Evolutionary conservation across 2,329 filamentous ascomycete genomes (phyloP).

Genomic region (Hypomyces rosellus): DNA sequence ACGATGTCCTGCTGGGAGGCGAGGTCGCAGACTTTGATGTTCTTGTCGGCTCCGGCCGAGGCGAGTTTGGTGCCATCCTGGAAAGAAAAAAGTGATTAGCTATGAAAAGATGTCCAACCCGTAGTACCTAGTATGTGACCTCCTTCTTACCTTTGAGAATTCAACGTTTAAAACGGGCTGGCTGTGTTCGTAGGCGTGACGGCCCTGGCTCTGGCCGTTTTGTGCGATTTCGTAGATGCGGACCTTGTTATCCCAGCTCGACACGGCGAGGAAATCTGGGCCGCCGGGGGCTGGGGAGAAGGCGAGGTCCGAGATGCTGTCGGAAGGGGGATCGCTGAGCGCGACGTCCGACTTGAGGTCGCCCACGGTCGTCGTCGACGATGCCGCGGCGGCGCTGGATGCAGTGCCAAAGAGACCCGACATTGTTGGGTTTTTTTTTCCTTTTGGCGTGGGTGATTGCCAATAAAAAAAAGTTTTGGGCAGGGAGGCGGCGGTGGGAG

Average conservation of each 20-base stretch:
- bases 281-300: conserved; percentile 61
- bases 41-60: conserved; percentile 85
- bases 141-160: conserved; percentile 62
- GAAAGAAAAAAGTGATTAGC: background rate
- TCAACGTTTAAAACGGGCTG: conserved; percentile 77
- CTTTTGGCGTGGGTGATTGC: background rate
- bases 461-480: too few relatives aligned
- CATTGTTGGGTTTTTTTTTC: conserved; percentile 41
- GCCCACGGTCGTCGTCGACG: conserved; percentile 68
- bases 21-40: conserved; percentile 81
- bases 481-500: too few relatives aligned
- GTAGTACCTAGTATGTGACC: background rate
- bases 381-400: conserved; percentile 45
- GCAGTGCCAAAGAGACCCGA: conserved; percentile 54
- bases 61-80: conserved; percentile 88
- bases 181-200: conserved; percentile 79
- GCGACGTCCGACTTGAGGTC: conserved; percentile 87
- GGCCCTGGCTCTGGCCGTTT: conserved; percentile 74
- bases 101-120: background rate
- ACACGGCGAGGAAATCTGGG: conserved; percentile 74
- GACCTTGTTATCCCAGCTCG: conserved; percentile 97
- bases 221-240: conserved; percentile 87
- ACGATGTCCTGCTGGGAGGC: conserved; percentile 59
- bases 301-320: conserved; percentile 80
- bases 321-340: conserved; percentile 71